Base-by-base conservation (phyloP, 768 basidiomycete genomes). In the Amanita inopinata region DNA sequence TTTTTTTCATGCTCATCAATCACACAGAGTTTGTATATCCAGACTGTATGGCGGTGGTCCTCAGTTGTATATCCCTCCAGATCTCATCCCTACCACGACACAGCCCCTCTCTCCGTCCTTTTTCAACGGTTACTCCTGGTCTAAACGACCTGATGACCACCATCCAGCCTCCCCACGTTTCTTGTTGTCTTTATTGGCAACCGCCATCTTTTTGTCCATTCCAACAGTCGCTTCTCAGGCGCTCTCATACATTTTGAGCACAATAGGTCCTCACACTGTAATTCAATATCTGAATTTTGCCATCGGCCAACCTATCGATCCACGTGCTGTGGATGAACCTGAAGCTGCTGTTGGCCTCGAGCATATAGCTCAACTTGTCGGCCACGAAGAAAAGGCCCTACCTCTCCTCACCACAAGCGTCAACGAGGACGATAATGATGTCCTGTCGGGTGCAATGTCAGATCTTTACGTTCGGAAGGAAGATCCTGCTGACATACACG, bases 21-120 rank as follows among this genome's bases (percentile, higher is more conserved):
- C 32, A 43, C 33, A 9, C 46, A 92, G 89, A 61, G 65, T 93
- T 50, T 91, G 88, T 60, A 76, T 94, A 40, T 75, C 92, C 6
- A 74, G 84, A 28, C 71, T 96, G 4, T 96, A 94, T 53, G 88
- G 90, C 17, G 83, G 87, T 12, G 83, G 88, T 0, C 91, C 92
- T 9, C 67, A 70, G 0, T 67, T 94, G 28, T 69, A 79, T 51
- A 65, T 92, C 38, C 73, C 80, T 12, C 69, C 79, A 0, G 64
- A 70, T 15, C 61, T 87, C 24, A 66, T 83, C 41, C 80, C 91
- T 2, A 80, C 80, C 0, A 56, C 78, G 2, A 54, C 66, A 1
- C 66, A 81, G 25, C 90, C 91, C 2, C 70, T 94, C 38, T 86
- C 86, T 0, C 68, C 81, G 1, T 69, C 71, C n/a, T 82, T 78